Percentiles rank a stretch among this genome's conserved stretches.
Evolutionary conservation across 2,329 filamentous ascomycete genomes (phyloP).

Genomic region (Neofusicoccum parvum): DNA sequence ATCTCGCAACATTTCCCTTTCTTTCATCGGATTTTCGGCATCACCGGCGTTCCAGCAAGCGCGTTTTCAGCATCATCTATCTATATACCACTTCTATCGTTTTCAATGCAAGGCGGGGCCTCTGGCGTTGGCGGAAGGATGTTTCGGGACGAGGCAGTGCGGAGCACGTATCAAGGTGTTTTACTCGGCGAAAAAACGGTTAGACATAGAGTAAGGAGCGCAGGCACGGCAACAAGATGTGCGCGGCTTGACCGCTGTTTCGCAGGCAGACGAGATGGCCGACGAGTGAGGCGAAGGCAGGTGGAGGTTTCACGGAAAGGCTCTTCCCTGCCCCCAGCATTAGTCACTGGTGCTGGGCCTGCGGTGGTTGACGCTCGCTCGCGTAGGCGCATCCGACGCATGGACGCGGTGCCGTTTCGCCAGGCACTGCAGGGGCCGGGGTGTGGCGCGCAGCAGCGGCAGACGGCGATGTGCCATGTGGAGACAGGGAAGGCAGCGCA

Average conservation of each 20-base stretch:
- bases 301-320: neutral
- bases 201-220: neutral
- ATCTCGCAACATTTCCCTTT: neutral
- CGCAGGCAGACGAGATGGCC: neutral
- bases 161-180: constrained; percentile 11
- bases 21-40: neutral
- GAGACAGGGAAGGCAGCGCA: constrained; percentile 1
- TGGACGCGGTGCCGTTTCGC: neutral
- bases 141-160: neutral
- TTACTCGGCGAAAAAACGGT: constrained; percentile 14
- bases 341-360: neutral
- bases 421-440: constrained; percentile 8
- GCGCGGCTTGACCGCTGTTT: constrained; percentile 15
- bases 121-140: neutral
- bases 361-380: neutral
- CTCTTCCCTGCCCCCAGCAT: neutral
- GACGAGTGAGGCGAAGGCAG: neutral
- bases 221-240: neutral
- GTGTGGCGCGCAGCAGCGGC: neutral
- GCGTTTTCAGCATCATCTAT: neutral
- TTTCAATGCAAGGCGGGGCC: neutral
- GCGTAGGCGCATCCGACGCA: neutral
- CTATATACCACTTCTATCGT: neutral
- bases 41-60: constrained; percentile 16
- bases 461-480: neutral